These are phyloP conservation scores for Metschnikowia arizonensis DNA, from an alignment of 805 yeast species.

Conservation along the genomic window DNA sequence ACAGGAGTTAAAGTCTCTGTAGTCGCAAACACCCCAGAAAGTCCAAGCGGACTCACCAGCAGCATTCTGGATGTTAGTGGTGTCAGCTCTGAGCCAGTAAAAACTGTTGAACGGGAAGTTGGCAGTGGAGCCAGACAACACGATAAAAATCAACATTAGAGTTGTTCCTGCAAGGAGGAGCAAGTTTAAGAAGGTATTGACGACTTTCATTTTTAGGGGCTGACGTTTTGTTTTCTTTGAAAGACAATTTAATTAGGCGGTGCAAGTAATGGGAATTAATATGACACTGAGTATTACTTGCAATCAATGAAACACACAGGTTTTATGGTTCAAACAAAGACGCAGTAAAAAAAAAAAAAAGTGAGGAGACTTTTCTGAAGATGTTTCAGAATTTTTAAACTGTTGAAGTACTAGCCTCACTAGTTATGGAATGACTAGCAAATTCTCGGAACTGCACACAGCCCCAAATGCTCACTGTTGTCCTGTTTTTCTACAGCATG, in stretches of 20 bases:
- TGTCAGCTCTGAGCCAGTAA: slow-evolving; percentile 79
- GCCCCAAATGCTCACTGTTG: slow-evolving; percentile 10
- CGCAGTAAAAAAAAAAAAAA: slow-evolving; percentile 31
- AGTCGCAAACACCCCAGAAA: slow-evolving; percentile 66
- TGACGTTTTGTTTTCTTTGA: neutral
- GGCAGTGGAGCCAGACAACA: slow-evolving; percentile 18
- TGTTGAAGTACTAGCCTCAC: slow-evolving; percentile 10
- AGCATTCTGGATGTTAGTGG: slow-evolving; percentile 51
- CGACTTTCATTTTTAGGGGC: slow-evolving; percentile 25
- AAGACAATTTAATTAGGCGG: neutral
- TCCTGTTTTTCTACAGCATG: slow-evolving; percentile 7
- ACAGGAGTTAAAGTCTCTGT: slow-evolving; percentile 50
- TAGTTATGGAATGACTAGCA: slow-evolving; percentile 19
- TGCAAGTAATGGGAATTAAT: neutral
- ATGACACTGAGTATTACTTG: neutral
- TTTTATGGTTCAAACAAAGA: slow-evolving; percentile 38
- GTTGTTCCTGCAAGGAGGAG: slow-evolving; percentile 42
- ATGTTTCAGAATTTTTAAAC: slow-evolving; percentile 7
- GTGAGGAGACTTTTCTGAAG: slow-evolving; percentile 28
- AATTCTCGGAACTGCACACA: slow-evolving; percentile 9
- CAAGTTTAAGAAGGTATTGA: slow-evolving; percentile 33
- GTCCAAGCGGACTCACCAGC: slow-evolving; percentile 69
- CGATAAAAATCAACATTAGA: slow-evolving; percentile 49
- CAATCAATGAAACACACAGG: slow-evolving; percentile 25
- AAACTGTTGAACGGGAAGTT: slow-evolving; percentile 43